phyloP scores from a whole-genome alignment of 1,284 basidiomycete species.

The Cryptococcus depauperatus region DNA sequence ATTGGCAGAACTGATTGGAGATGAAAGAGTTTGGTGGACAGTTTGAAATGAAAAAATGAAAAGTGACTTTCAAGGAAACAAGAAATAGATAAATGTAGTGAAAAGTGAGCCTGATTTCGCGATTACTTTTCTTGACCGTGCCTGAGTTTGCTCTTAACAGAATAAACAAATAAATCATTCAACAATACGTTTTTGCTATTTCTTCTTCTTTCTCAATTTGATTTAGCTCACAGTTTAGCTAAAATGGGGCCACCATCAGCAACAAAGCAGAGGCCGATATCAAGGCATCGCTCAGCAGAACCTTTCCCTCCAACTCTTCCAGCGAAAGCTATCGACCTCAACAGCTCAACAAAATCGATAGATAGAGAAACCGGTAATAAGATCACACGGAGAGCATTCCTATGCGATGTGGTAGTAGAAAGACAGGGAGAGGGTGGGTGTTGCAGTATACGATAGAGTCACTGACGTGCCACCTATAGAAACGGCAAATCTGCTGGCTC shows the following conservation, averaged over 20 bases:
- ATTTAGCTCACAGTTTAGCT: background rate
- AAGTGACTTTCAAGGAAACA: too few species aligned
- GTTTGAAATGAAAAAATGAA: too few species aligned
- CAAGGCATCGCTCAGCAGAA: conserved; percentile 10
- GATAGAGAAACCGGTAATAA: conserved; percentile 26
- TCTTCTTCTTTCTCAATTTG: background rate
- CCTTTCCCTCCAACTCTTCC: conserved; percentile 19
- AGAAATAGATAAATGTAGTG: too few species aligned
- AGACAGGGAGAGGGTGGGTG: conserved; percentile 27
- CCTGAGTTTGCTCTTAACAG: background rate
- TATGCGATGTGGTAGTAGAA: conserved; percentile 40
- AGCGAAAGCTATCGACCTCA: conserved; percentile 35
- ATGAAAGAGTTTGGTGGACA: too few species aligned
- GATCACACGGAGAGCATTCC: conserved; percentile 34
- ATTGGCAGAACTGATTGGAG: too few species aligned
- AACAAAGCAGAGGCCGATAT: background rate
- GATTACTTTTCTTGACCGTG: background rate
- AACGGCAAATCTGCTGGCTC: conserved; percentile 27
- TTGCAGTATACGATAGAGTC: background rate
- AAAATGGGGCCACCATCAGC: background rate
- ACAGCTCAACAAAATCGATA: conserved; percentile 32
- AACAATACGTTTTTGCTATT: background rate
- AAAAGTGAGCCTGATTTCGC: too few species aligned
- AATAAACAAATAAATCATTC: background rate
- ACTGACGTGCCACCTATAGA: conserved; percentile 15